phyloP scores from a whole-genome alignment of 2,329 filamentous ascomycete genomes.

The Tolypocladium endophyticum region DNA sequence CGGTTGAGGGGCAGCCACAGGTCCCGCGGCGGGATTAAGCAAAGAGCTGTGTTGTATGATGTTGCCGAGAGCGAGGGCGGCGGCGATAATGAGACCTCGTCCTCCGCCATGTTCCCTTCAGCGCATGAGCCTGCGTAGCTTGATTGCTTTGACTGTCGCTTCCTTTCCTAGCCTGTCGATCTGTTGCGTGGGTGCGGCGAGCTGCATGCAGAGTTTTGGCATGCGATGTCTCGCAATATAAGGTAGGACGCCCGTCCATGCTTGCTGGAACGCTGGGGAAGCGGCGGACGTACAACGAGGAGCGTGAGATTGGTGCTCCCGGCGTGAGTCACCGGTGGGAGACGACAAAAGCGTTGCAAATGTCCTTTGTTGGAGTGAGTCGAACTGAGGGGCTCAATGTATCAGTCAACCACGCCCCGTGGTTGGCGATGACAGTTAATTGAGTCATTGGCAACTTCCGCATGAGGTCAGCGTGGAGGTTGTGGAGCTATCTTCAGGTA shows the following conservation, averaged over 20 bases:
- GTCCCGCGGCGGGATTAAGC: conserved; percentile 41
- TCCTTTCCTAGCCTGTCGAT: neutral
- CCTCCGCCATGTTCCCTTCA: neutral
- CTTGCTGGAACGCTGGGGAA: neutral
- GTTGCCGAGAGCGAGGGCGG: neutral
- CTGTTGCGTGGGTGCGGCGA: neutral
- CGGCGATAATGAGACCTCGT: neutral
- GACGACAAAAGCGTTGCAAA: neutral
- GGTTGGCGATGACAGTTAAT: neutral
- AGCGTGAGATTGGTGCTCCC: neutral
- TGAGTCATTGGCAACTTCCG: neutral
- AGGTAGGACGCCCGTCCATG: neutral
- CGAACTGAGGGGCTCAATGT: neutral
- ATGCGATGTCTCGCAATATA: neutral
- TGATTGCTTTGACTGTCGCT: neutral
- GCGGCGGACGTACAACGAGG: neutral
- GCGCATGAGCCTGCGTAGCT: neutral
- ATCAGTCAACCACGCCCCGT: neutral
- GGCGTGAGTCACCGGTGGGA: neutral
- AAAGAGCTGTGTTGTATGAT: conserved; percentile 47
- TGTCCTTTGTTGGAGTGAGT: neutral
- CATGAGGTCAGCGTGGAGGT: neutral
- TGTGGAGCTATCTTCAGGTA: no score
- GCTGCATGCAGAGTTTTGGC: neutral
- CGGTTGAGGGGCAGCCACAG: conserved; percentile 39